Evolutionary conservation across 202 grass and related monocot genomes (phyloP).

Genomic region (Panicum virgatum): DNA sequence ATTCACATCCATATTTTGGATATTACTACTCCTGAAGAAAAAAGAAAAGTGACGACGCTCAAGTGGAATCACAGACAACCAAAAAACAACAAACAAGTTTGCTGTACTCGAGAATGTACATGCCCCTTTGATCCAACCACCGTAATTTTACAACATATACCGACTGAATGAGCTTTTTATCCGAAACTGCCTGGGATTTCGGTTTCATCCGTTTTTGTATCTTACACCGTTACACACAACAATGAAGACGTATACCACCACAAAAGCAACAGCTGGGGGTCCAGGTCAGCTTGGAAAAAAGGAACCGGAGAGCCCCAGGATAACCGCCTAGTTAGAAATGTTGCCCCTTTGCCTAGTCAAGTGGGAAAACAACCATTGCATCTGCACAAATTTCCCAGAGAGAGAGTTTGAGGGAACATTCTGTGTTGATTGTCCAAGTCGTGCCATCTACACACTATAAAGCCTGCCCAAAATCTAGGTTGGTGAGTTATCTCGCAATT

Average conservation of each 20-base stretch:
- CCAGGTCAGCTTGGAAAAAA: slow-evolving; percentile 14
- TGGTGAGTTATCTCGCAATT: slow-evolving; percentile 56
- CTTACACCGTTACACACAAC: neutral
- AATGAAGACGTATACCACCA: slow-evolving; percentile 48
- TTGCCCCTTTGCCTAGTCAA: slow-evolving; percentile 10
- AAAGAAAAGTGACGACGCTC: neutral
- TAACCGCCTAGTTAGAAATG: neutral
- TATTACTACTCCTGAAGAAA: neutral
- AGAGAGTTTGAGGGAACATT: neutral
- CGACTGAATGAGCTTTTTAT: neutral
- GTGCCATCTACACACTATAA: neutral
- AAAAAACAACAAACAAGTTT: neutral
- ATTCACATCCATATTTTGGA: too few relatives aligned
- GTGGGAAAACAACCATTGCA: slow-evolving; percentile 28
- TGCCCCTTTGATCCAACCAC: neutral
- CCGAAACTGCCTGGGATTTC: neutral
- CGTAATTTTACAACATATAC: slow-evolving; percentile 10
- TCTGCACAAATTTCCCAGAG: slow-evolving; percentile 39
- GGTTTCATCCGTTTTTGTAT: slow-evolving; percentile 19
- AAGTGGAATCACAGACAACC: neutral
- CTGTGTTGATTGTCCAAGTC: neutral
- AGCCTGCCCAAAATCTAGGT: slow-evolving; percentile 22
- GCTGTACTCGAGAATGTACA: neutral
- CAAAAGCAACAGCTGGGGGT: neutral
- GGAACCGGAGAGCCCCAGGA: slow-evolving; percentile 2